These are phyloP conservation scores for Coemansia sp. DNA, from an alignment of 192 early-diverging fungal species.

Conservation along the genomic window DNA sequence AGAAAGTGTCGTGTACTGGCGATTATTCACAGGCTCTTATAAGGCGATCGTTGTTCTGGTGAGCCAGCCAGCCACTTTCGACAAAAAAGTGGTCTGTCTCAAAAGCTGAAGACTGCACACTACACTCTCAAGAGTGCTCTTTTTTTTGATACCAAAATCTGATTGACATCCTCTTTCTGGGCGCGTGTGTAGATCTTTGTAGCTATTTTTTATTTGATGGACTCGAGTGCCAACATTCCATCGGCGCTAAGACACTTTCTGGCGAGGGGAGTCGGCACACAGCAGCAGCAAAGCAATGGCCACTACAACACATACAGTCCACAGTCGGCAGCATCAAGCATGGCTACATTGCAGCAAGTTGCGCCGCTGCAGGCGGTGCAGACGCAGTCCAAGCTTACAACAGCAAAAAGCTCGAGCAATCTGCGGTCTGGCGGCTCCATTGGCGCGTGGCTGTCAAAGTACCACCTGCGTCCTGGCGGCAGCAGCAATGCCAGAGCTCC, in stretches of 20 bases:
- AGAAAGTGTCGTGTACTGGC: too few species aligned
- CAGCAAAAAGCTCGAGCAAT: conserved; percentile 45
- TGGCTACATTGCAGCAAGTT: conserved; percentile 33
- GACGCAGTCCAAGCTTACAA: conserved; percentile 20
- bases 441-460: conserved; percentile 49
- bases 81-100: too few species aligned
- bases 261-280: conserved; percentile 23
- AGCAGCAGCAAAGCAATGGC: conserved; percentile 19
- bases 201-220: conserved; percentile 15
- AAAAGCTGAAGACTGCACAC: too few species aligned
- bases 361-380: conserved; percentile 3
- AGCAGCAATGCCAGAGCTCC: not conserved
- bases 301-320: conserved; percentile 24
- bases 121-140: not conserved
- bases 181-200: conserved; percentile 4
- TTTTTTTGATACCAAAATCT: not conserved
- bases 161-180: not conserved
- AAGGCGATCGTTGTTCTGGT: too few species aligned
- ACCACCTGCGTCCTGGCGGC: conserved; percentile 10
- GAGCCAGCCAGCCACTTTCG: too few species aligned
- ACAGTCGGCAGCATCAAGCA: conserved; percentile 43
- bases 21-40: too few species aligned
- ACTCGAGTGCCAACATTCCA: conserved; percentile 36
- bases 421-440: conserved; percentile 39
- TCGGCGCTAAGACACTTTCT: conserved; percentile 48